Evolutionary conservation across 2,329 filamentous ascomycete genomes (phyloP), one percentile per base, ranked within the genome.

Genomic region (Alternaria panax): DNA sequence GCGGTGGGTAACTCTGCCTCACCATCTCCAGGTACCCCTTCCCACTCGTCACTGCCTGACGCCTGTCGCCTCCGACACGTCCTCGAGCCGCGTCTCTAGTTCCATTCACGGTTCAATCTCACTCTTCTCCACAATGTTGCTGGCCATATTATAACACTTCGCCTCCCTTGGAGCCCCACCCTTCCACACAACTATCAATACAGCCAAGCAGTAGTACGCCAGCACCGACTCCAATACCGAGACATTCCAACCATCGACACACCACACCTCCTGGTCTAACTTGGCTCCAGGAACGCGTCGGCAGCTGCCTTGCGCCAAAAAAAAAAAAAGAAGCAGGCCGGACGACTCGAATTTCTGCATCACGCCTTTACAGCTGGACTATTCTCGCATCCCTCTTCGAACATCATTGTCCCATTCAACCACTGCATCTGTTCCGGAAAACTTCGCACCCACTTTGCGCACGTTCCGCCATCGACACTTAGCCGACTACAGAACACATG

Each of bases 111-210:
- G 70, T 72, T 75, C 73, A 67, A 70, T 67, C 50, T 56, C 64
- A 56, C 58, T 63, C 59, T 53, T 58, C 60, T 67, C 58, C 73
- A 72, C 55, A 59, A 79, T 78, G 77, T 71, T 74, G 56, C 59
- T 72, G 52, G 67, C 64, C 52, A 75, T 75, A 73, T 78, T 74
- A 77, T 78, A 78, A 71, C 75, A 64, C 53, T 25, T 48, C 62
- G 59, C 72, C 75, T 76, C 74, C 48, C 69, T 71, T 69, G 75
- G 76, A 75, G 74, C 71, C 72, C 70, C 63, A 62, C 63, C 64
- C 62, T 67, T 59, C 48, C 51, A 55, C 41, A 59, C 45, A 52
- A 54, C 50, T 54, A 64, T 61, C 61, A 36, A 61, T 53, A 59
- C 60, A 46, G 48, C 40, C 64, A 43, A 59, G 45, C 58, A 57